These are phyloP conservation scores for Colletotrichum sp. DNA, from an alignment of 2,329 filamentous ascomycete species.

Conservation along the genomic window DNA sequence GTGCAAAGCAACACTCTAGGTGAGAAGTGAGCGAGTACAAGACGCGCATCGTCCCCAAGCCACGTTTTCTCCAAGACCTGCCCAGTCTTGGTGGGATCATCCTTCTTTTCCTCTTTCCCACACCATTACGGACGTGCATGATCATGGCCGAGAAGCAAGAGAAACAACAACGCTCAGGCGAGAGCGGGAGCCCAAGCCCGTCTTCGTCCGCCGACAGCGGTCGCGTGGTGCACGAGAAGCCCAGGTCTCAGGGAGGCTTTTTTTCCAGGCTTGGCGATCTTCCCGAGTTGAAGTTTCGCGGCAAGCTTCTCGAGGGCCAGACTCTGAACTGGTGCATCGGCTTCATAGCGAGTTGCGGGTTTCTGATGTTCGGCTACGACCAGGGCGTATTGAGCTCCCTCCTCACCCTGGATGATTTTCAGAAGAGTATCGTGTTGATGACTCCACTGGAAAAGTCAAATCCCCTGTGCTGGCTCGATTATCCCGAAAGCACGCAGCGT, in stretches of 20 bases:
- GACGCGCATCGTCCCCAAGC: not conserved
- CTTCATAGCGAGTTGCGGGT: conserved; percentile 31
- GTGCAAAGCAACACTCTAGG: not conserved
- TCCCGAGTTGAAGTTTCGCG: conserved; percentile 28
- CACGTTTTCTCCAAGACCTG: not conserved
- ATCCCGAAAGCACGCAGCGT: conserved; percentile 14
- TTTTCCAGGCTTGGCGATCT: conserved; percentile 25
- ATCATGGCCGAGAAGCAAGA: conserved; percentile 14
- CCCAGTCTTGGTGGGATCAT: not conserved
- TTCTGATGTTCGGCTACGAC: conserved; percentile 33
- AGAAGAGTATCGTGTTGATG: conserved; percentile 28
- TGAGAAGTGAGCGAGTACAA: conserved; percentile 14
- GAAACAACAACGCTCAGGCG: conserved; percentile 3
- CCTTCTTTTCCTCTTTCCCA: not conserved
- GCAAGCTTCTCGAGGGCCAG: conserved; percentile 25
- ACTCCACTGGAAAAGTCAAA: conserved; percentile 29
- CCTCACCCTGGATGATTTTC: conserved; percentile 31
- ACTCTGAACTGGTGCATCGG: conserved; percentile 31
- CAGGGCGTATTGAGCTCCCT: conserved; percentile 31
- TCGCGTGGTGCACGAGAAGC: not conserved
- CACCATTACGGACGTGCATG: not conserved
- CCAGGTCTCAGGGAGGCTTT: not conserved
- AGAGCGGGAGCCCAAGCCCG: not conserved
- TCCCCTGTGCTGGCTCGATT: conserved; percentile 27
- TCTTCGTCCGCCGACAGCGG: conserved; percentile 3